Evolutionary conservation across 108 stramenopile genomes (phyloP).

Genomic region (Thalassiosira profunda): DNA sequence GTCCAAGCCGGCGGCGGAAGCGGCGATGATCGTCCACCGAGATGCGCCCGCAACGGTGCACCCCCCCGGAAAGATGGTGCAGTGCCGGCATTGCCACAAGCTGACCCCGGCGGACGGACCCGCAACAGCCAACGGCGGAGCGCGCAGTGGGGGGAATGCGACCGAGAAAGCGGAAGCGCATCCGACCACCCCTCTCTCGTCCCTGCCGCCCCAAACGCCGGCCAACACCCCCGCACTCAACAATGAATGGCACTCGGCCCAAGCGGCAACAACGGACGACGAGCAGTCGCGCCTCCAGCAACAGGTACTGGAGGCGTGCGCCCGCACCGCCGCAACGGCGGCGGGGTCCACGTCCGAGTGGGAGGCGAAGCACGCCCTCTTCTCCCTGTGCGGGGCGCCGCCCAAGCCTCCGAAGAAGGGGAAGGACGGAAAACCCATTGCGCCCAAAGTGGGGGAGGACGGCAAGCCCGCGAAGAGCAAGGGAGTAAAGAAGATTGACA

Average conservation of each 20-base stretch:
- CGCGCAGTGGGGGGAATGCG: not conserved
- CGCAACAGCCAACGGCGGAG: not conserved
- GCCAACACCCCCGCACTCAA: conserved; percentile 1
- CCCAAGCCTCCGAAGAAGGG: not conserved
- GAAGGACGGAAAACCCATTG: not conserved
- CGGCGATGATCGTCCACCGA: no score
- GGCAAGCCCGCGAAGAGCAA: not conserved
- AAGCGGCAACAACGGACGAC: not conserved
- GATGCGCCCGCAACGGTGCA: no score
- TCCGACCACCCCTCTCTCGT: no score
- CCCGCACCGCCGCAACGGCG: conserved; percentile 6
- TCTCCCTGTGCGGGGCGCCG: conserved; percentile 12
- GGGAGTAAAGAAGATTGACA: conserved; percentile 35
- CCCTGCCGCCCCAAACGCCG: no score
- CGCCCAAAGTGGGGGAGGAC: not conserved
- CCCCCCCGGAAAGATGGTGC: not conserved
- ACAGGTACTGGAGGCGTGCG: conserved; percentile 21
- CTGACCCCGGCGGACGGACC: conserved; percentile 14
- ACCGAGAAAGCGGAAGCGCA: no score
- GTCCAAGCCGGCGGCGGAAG: no score
- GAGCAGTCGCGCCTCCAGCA: not conserved
- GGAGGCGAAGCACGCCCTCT: conserved; percentile 12
- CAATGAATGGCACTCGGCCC: not conserved
- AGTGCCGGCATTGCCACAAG: conserved; percentile 29
- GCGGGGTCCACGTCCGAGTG: conserved; percentile 13